Base-by-base conservation (phyloP, 2,329 filamentous ascomycete genomes). In the Fusarium sp. region DNA sequence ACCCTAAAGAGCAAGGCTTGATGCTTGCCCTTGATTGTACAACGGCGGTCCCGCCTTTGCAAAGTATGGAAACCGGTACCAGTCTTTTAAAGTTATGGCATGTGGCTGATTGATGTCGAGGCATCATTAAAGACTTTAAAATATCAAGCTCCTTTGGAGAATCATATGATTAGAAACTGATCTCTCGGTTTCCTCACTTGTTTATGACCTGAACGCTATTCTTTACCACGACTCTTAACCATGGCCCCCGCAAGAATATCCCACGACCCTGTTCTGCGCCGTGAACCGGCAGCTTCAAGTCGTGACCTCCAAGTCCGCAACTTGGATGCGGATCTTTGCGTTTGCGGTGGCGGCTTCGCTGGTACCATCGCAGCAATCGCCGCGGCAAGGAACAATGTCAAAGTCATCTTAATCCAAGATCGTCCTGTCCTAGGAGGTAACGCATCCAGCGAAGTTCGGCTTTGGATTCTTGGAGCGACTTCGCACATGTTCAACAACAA, bases 201-300 rank as follows among this genome's bases (percentile, higher is more conserved):
- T 40, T 7, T 45, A 1, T 6, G 20, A 41, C 20, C 16, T n/a
- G 16, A 25, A 25, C 23, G 5, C 5, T 25, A 25, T 2, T 25
- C 23, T 8, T 8, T 25, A 25, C 2, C 21, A 21, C 21, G 21
- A 21, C 21, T 21, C 4, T 21, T 21, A 21, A 45, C 32, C 5
- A 64, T 64, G 62, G 62, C 62, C 32, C 62, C 62, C 28, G 60
- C 62, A 59, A 47, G 60, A 11, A 65, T 65, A 23, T 59, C 60
- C 3, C 46, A 64, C 40, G 60, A 65, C 10, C 50, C 61, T 11
- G 59, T 64, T 18, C 61, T 64, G 7, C 61, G 61, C 18, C 59
- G 61, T 1, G 61, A 64, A 11, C 59, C 61, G 40, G 61, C 61
- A 40, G 20, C 59, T 1, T 55, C 55, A 10, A 64, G 59, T 32